These are phyloP conservation scores for Hypoxylon fuscum DNA, from an alignment of 495 filamentous ascomycete genomes.

Conservation along the genomic window DNA sequence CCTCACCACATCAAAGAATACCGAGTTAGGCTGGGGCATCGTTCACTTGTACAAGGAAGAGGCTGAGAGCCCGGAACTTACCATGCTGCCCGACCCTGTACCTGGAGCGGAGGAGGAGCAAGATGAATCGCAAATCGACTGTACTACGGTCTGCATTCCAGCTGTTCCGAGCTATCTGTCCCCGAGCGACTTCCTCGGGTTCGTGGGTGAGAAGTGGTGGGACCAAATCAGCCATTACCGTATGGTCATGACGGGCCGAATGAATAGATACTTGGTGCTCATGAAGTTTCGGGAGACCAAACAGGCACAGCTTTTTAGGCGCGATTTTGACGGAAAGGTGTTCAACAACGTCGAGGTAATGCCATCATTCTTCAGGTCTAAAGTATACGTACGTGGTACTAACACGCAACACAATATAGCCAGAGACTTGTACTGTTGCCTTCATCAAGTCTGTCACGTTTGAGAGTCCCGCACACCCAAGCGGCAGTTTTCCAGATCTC, in stretches of 20 bases:
- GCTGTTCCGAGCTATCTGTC: conserved; percentile 95
- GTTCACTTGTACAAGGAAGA: conserved; percentile 93
- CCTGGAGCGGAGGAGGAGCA: conserved; percentile 43
- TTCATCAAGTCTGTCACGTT: conserved; percentile 90
- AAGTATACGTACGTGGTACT: not conserved
- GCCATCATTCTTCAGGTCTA: conserved; percentile 18
- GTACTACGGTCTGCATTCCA: conserved; percentile 91
- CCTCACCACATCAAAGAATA: conserved; percentile 71
- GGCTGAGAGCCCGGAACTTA: conserved; percentile 70
- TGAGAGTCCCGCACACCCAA: conserved; percentile 56
- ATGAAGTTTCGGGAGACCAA: conserved; percentile 89
- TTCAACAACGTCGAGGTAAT: conserved; percentile 94
- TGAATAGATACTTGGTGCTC: conserved; percentile 94
- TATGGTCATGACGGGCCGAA: conserved; percentile 88
- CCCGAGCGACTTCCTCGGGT: conserved; percentile 89
- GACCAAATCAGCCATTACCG: conserved; percentile 92
- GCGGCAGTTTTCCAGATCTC: conserved; percentile 64
- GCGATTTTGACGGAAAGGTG: conserved; percentile 90
- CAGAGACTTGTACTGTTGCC: conserved; percentile 95
- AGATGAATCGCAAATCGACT: conserved; percentile 64
- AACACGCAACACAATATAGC: conserved; percentile 61
- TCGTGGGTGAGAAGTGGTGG: conserved; percentile 88
- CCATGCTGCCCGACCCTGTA: conserved; percentile 34
- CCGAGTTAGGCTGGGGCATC: conserved; percentile 89
- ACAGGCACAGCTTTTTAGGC: conserved; percentile 81